Conservation (phyloP, 2,329 filamentous ascomycete species). For the Diaporthe aspalathi region DNA sequence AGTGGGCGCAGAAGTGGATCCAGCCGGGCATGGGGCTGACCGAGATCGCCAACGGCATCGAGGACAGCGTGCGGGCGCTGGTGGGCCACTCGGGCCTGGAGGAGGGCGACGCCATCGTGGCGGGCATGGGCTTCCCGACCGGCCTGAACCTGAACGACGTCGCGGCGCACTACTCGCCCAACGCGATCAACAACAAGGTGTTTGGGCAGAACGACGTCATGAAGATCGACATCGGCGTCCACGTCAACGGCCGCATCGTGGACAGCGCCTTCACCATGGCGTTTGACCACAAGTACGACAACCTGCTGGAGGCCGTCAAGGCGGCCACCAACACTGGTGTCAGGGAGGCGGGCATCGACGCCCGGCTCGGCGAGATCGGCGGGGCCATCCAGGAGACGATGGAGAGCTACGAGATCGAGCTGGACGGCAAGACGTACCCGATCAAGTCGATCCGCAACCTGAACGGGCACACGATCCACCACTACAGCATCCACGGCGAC, state of each 20-base stretch:
- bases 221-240: conserved; percentile 86
- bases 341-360: conserved; percentile 91
- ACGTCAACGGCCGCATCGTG: conserved; percentile 83
- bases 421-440: conserved; percentile 81
- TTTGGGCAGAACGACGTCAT: conserved; percentile 80
- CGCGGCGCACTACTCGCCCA: conserved; percentile 85
- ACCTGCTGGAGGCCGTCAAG: conserved; percentile 77
- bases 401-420: conserved; percentile 92
- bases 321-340: conserved; percentile 88
- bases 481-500: conserved; percentile 89
- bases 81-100: conserved; percentile 80
- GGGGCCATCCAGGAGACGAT: conserved; percentile 88
- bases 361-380: conserved; percentile 86
- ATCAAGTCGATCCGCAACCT: conserved; percentile 89
- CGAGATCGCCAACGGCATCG: conserved; percentile 84
- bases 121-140: conserved; percentile 86
- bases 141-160: conserved; percentile 86
- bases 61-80: conserved; percentile 80
- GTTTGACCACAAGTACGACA: conserved; percentile 80
- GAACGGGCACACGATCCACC: conserved; percentile 90
- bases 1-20: conserved; percentile 83
- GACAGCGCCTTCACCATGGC: conserved; percentile 85
- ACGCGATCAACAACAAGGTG: conserved; percentile 83
- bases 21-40: conserved; percentile 82
- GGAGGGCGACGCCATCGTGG: conserved; percentile 80